Evolutionary conservation across 2,329 filamentous ascomycete species (phyloP).

Genomic region (Penicillium sclerotiorum): DNA sequence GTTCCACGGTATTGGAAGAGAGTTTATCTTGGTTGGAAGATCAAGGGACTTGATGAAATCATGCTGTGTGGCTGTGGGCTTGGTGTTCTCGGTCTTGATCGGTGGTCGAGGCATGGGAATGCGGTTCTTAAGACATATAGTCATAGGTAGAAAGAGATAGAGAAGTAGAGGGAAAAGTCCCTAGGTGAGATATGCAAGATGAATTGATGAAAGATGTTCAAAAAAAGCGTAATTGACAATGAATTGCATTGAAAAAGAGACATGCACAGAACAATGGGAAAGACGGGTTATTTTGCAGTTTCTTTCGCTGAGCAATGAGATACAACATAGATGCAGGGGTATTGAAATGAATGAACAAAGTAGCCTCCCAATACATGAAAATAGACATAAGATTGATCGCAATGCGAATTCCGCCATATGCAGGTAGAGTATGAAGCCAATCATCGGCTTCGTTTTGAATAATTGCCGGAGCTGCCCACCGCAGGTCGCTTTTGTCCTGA

Average conservation of each 20-base stretch:
- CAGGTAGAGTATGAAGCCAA: neutral
- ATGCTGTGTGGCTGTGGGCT: neutral
- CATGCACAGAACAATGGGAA: too few species aligned
- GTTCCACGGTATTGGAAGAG: neutral
- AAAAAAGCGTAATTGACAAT: neutral
- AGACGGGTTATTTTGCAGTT: neutral
- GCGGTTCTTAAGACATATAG: neutral
- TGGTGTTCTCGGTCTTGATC: neutral
- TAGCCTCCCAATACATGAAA: slow-evolving; percentile 21
- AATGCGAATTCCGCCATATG: neutral
- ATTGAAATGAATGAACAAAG: slow-evolving; percentile 28
- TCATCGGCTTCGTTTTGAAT: slow-evolving; percentile 39
- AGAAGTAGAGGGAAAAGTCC: too few species aligned
- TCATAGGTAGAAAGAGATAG: too few species aligned
- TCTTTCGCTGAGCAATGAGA: too few species aligned
- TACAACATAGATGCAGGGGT: slow-evolving; percentile 23
- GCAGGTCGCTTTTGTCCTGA: slow-evolving; percentile 39
- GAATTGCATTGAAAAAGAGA: neutral
- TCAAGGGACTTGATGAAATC: neutral
- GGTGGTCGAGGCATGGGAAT: neutral
- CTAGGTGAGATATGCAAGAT: too few species aligned
- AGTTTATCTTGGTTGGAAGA: neutral
- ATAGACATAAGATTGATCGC: slow-evolving; percentile 10
- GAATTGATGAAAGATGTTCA: too few species aligned
- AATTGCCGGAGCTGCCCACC: slow-evolving; percentile 30